Percentiles rank a stretch among this genome's conserved stretches.
These are phyloP conservation scores for Paracamarosporium sp. DNA, from an alignment of 2,329 filamentous ascomycete species.

Conservation along the genomic window DNA sequence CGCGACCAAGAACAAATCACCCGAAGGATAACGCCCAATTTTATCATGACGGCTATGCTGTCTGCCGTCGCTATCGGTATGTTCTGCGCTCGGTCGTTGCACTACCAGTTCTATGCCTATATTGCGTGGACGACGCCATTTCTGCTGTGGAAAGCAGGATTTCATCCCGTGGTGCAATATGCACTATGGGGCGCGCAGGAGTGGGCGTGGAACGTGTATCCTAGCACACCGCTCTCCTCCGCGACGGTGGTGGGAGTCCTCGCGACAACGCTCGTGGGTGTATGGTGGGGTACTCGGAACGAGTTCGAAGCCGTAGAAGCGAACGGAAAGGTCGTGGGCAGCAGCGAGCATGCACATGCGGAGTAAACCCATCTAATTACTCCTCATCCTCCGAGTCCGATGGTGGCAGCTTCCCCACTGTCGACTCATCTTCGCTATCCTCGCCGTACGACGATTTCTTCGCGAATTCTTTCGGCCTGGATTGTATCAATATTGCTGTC, in stretches of 20 bases:
- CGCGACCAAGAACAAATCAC: slow-evolving; percentile 63
- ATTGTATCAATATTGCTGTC: slow-evolving; percentile 29
- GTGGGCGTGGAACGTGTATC: slow-evolving; percentile 93
- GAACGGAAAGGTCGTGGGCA: slow-evolving; percentile 16
- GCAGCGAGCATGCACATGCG: slow-evolving; percentile 33
- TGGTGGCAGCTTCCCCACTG: slow-evolving; percentile 83
- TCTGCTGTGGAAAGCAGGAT: slow-evolving; percentile 79
- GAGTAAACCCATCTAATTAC: slow-evolving; percentile 32
- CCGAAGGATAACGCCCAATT: slow-evolving; percentile 69
- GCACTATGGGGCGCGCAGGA: slow-evolving; percentile 80
- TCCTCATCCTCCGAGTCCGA: slow-evolving; percentile 74
- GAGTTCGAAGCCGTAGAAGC: slow-evolving; percentile 47
- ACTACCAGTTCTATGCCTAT: slow-evolving; percentile 96
- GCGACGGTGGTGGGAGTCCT: slow-evolving; percentile 73
- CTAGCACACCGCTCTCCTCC: slow-evolving; percentile 74
- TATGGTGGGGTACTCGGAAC: slow-evolving; percentile 64
- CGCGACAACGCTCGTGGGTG: slow-evolving; percentile 67
- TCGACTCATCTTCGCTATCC: slow-evolving; percentile 78
- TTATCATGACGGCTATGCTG: slow-evolving; percentile 78
- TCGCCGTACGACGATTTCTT: slow-evolving; percentile 66
- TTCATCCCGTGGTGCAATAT: slow-evolving; percentile 72
- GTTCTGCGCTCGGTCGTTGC: slow-evolving; percentile 84
- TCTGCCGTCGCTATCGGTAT: slow-evolving; percentile 80
- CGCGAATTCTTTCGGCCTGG: slow-evolving; percentile 79
- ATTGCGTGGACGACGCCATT: slow-evolving; percentile 89